phyloP scores from a whole-genome alignment of 2,329 filamentous ascomycete species.

The Sarocladium oryzae region DNA sequence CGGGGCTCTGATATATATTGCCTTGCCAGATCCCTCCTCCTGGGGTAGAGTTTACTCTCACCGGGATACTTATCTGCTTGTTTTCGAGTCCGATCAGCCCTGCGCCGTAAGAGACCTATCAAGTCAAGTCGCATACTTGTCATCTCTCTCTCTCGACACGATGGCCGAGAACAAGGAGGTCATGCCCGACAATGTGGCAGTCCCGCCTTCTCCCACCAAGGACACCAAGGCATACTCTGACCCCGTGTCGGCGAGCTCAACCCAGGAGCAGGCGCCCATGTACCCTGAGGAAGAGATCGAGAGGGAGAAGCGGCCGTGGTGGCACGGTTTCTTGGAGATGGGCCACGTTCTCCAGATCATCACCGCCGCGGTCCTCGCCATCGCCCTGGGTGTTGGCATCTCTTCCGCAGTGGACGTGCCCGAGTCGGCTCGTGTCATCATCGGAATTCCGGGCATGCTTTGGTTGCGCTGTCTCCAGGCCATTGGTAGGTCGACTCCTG shows the following conservation, averaged over 20 bases:
- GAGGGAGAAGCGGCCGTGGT: conserved; percentile 24
- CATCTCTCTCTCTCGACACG: background rate
- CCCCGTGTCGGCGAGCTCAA: conserved; percentile 16
- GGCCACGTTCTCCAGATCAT: conserved; percentile 45
- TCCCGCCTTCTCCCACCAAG: conserved; percentile 12
- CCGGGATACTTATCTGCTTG: background rate
- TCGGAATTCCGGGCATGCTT: conserved; percentile 41
- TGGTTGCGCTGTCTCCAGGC: conserved; percentile 44
- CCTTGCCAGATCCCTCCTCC: background rate
- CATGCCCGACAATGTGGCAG: background rate
- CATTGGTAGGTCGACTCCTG: conserved; percentile 29
- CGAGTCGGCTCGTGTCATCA: conserved; percentile 31
- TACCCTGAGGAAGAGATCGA: conserved; percentile 12
- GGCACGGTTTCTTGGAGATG: conserved; percentile 21
- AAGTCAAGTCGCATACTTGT: background rate
- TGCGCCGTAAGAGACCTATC: background rate
- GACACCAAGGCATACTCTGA: conserved; percentile 15
- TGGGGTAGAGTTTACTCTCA: background rate
- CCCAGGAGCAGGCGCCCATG: conserved; percentile 11
- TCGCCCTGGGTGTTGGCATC: conserved; percentile 41
- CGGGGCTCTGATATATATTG: conserved; percentile 7
- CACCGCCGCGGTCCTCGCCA: conserved; percentile 36
- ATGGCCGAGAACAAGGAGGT: conserved; percentile 9
- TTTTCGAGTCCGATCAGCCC: background rate
- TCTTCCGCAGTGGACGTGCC: conserved; percentile 37